A percentile compares a stretch with the other conserved stretches of the same genome.
Evolutionary conservation across 2,329 filamentous ascomycete genomes (phyloP).

Genomic region (Dactylella cylindrospora): DNA sequence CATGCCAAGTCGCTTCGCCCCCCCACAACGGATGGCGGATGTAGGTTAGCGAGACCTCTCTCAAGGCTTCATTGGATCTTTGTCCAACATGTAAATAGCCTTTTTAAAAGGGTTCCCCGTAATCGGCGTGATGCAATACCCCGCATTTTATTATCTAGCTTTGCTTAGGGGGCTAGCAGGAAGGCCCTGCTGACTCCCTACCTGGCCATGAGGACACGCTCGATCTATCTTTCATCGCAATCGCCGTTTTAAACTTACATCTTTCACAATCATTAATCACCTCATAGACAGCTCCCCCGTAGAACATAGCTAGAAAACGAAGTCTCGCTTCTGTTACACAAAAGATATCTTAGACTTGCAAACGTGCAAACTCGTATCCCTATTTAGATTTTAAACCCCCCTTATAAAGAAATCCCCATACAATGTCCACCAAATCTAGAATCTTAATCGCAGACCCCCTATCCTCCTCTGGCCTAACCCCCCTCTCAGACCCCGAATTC

Average conservation of each 20-base stretch:
- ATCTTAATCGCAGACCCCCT: slow-evolving; percentile 79
- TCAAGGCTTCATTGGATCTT: slow-evolving; percentile 27
- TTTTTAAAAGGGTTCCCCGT: slow-evolving; percentile 19
- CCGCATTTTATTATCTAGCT: slow-evolving; percentile 41
- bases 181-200: too few relatives aligned
- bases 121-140: slow-evolving; percentile 32
- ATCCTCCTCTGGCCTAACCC: slow-evolving; percentile 72
- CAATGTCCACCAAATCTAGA: slow-evolving; percentile 49
- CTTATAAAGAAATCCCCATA: not conserved
- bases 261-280: slow-evolving; percentile 12
- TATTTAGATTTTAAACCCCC: not conserved
- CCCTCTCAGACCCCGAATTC: slow-evolving; percentile 64
- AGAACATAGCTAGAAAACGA: too few relatives aligned
- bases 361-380: too few relatives aligned
- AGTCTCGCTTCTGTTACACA: too few relatives aligned
- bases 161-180: too few relatives aligned
- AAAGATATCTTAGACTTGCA: too few relatives aligned
- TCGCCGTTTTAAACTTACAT: slow-evolving; percentile 17
- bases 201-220: not conserved
- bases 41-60: slow-evolving; percentile 30
- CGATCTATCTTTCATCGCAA: slow-evolving; percentile 1
- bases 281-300: too few relatives aligned
- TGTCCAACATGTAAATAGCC: slow-evolving; percentile 8
- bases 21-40: slow-evolving; percentile 22
- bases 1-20: slow-evolving; percentile 20